phyloP scores from a whole-genome alignment of 495 filamentous ascomycete genomes.

The Umbilicaria muhlenbergii region DNA sequence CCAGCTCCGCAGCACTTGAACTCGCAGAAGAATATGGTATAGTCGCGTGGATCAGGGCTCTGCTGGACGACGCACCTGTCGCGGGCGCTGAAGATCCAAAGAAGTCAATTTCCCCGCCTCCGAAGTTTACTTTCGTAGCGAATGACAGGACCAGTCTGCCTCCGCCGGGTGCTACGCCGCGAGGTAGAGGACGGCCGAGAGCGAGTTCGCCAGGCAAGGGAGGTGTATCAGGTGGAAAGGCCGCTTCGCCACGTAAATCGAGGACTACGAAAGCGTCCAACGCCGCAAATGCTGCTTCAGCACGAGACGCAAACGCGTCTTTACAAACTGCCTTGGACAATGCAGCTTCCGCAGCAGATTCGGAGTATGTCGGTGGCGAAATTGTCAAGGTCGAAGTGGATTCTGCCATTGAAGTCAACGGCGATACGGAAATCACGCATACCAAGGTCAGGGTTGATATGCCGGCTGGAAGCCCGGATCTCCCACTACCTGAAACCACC shows the following conservation, averaged over 20 bases:
- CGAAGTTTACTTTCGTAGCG: slow-evolving; percentile 38
- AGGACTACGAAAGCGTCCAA: slow-evolving; percentile 43
- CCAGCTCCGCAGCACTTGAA: slow-evolving; percentile 44
- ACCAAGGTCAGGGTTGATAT: slow-evolving; percentile 72
- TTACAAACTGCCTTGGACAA: slow-evolving; percentile 34
- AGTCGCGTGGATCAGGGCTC: slow-evolving; percentile 71
- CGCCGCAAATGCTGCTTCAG: slow-evolving; percentile 29
- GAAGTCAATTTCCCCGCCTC: slow-evolving; percentile 57
- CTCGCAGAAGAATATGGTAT: slow-evolving; percentile 77
- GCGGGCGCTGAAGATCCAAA: slow-evolving; percentile 36
- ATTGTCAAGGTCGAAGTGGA: slow-evolving; percentile 55
- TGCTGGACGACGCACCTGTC: slow-evolving; percentile 66
- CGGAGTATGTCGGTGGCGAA: slow-evolving; percentile 27
- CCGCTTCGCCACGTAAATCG: slow-evolving; percentile 56
- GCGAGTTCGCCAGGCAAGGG: slow-evolving; percentile 44
- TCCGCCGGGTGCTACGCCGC: slow-evolving; percentile 12
- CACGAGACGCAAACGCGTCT: slow-evolving; percentile 30
- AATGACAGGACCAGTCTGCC: slow-evolving; percentile 18
- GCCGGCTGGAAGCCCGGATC: slow-evolving; percentile 47
- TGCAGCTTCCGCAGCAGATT: slow-evolving; percentile 21
- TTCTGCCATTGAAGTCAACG: slow-evolving; percentile 34
- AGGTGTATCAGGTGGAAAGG: slow-evolving; percentile 29
- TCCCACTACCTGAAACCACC: slow-evolving; percentile 58
- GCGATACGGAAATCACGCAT: slow-evolving; percentile 47
- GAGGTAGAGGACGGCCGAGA: slow-evolving; percentile 29